Evolutionary conservation across 2,329 filamentous ascomycete genomes (phyloP).

Genomic region (Rhynchosporium agropyri): DNA sequence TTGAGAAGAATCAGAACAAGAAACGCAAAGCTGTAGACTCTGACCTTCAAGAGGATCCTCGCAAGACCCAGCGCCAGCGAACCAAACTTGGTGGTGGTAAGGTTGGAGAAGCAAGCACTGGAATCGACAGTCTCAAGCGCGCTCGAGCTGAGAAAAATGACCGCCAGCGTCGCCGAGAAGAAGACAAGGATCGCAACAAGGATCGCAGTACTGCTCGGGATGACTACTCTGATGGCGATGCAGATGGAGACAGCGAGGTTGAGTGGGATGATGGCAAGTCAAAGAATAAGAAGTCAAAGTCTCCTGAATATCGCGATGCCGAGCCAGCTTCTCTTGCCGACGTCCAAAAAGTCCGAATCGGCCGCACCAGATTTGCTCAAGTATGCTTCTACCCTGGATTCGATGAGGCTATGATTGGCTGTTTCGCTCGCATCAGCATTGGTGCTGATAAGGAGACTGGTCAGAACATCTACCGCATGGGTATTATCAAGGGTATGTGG

Average conservation of each 20-base stretch:
- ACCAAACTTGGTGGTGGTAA: conserved; percentile 67
- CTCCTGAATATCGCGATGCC: conserved; percentile 50
- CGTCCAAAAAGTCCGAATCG: conserved; percentile 80
- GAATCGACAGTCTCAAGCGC: conserved; percentile 70
- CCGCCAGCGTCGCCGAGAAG: conserved; percentile 63
- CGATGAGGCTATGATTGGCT: conserved; percentile 77
- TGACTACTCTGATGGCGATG: conserved; percentile 61
- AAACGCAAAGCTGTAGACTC: conserved; percentile 79
- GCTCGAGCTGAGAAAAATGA: conserved; percentile 67
- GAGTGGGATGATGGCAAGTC: conserved; percentile 68
- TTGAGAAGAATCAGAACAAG: conserved; percentile 57
- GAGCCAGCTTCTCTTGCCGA: conserved; percentile 77
- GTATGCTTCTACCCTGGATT: conserved; percentile 95
- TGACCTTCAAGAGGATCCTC: conserved; percentile 75
- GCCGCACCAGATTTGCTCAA: conserved; percentile 82
- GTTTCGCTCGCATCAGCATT: conserved; percentile 83
- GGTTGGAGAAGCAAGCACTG: conserved; percentile 68
- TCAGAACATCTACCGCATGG: conserved; percentile 82
- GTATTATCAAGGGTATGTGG: conserved; percentile 75
- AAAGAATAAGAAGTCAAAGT: conserved; percentile 51
- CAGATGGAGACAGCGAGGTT: conserved; percentile 75
- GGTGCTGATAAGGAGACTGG: conserved; percentile 75
- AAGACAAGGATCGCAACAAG: conserved; percentile 60
- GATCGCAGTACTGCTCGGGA: conserved; percentile 50
- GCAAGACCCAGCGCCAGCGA: conserved; percentile 73